phyloP scores from a whole-genome alignment of 495 filamentous ascomycete genomes.

The Entonaema liquescens region DNA sequence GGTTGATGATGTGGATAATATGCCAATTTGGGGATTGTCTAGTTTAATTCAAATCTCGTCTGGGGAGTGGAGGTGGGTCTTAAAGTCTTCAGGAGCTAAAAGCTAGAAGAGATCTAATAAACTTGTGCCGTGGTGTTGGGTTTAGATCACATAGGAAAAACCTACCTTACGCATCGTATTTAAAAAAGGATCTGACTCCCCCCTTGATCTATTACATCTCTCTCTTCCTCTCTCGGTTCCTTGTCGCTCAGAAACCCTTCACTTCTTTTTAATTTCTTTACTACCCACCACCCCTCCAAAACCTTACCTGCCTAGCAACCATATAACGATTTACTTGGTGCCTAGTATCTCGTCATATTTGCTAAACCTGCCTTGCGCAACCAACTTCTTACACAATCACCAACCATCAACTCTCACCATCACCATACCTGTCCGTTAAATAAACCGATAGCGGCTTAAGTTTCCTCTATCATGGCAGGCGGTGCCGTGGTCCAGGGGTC shows the following conservation, averaged over 20 bases:
- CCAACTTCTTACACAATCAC: background rate
- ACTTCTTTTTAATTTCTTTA: background rate
- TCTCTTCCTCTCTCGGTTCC: background rate
- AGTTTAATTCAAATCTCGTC: background rate
- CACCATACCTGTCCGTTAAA: background rate
- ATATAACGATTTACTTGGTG: background rate
- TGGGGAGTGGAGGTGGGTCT: conserved; percentile 36
- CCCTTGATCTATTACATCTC: conserved; percentile 5
- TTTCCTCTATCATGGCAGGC: conserved; percentile 25
- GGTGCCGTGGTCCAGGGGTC: conserved; percentile 41
- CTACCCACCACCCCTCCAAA: background rate
- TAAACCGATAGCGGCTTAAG: background rate
- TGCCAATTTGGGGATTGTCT: background rate
- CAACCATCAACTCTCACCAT: background rate
- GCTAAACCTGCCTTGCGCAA: background rate
- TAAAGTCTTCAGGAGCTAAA: background rate
- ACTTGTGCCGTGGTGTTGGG: conserved; percentile 15
- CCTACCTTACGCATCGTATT: background rate
- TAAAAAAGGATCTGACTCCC: conserved; percentile 15
- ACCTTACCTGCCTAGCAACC: background rate
- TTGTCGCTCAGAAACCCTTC: conserved; percentile 8
- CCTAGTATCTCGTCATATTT: background rate
- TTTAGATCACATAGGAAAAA: background rate
- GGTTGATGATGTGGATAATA: conserved; percentile 18
- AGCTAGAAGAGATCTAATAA: conserved; percentile 2